Base-by-base conservation (phyloP, 345 rosid genomes). In the Pugionium dolabratum region DNA sequence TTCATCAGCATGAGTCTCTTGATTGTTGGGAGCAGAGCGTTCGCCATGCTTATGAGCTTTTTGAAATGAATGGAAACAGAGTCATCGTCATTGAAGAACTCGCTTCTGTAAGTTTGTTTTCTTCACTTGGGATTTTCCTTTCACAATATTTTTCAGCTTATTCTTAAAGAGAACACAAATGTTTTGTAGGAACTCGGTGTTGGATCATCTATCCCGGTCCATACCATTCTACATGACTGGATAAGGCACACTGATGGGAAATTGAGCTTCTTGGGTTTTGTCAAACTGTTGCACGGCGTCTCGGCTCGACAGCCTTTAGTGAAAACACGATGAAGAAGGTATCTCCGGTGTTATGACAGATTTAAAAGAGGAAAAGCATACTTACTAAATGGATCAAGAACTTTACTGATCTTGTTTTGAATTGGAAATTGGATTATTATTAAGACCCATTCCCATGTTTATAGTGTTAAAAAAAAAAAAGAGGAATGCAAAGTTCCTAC, bases 1-100 rank as follows among this genome's bases (percentile, higher is more conserved):
- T 95, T 62, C 91, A 95, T 81, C 99, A 89, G 84, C 80, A 87
- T 50, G 99, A 90, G 84, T 86, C 95, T 7, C 84, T 83, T 53
- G 95, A 84, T 71, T 66, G 61, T 9, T 95, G 99, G 99, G 96
- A 95, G 71, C 90, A 89, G 65, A 88, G 79, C 72, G 95, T 88
- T 9, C 89, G 82, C 2, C 65, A 75, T 50, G 99, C 99, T 9
- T 95, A 87, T 62, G 98, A 95, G 67, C 79, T 86, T 40, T 95
- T 91, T 25, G 99, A 91, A 39, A 86, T 84, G 78, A 87, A 91
- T 25, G 99, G 99, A 66, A 95, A 95, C 79, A 78, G 93, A 69
- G 83, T 87, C 34, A 87, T 95, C 35, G 72, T 95, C 58, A 95
- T 95, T 6, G 88, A 95, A 60, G 99, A 91, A 73, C 95, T 95